Conservation (phyloP, 352 stramenopile species). For the Globisporangium parvum region DNA sequence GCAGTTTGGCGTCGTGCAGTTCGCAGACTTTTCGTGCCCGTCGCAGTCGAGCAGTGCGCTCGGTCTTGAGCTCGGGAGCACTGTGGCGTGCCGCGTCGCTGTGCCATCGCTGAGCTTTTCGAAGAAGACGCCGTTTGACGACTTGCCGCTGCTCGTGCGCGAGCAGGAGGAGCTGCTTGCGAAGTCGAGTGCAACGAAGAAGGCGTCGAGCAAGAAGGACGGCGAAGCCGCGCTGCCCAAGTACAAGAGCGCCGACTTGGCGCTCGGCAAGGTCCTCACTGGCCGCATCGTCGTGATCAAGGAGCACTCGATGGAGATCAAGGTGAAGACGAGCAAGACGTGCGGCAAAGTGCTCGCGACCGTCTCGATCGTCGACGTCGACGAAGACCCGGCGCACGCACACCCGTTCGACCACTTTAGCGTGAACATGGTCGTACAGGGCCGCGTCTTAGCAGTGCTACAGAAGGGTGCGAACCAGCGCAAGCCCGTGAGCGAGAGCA, state of each 20-base stretch:
- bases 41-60: slow-evolving; percentile 44
- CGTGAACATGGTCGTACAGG: slow-evolving; percentile 63
- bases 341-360: slow-evolving; percentile 66
- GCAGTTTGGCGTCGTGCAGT: slow-evolving; percentile 59
- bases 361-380: slow-evolving; percentile 83
- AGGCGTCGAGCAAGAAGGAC: slow-evolving; percentile 15
- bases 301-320: slow-evolving; percentile 79
- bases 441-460: slow-evolving; percentile 57
- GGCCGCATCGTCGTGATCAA: slow-evolving; percentile 73
- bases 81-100: slow-evolving; percentile 37
- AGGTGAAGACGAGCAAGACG: slow-evolving; percentile 68
- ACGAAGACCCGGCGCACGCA: slow-evolving; percentile 35
- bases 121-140: slow-evolving; percentile 68
- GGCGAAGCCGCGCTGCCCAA: slow-evolving; percentile 54
- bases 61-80: slow-evolving; percentile 45
- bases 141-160: slow-evolving; percentile 52
- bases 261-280: slow-evolving; percentile 59
- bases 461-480: slow-evolving; percentile 83
- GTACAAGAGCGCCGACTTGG: slow-evolving; percentile 54
- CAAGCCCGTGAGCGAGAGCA: slow-evolving; percentile 72
- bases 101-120: slow-evolving; percentile 29
- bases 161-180: slow-evolving; percentile 48
- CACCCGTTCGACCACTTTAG: slow-evolving; percentile 82
- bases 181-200: slow-evolving; percentile 25
- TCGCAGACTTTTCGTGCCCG: slow-evolving; percentile 75